Evolutionary conservation across 371 early-diverging fungal species (phyloP), one percentile per base, ranked within the genome.

Genomic region (Apophysomyces ossiformis): DNA sequence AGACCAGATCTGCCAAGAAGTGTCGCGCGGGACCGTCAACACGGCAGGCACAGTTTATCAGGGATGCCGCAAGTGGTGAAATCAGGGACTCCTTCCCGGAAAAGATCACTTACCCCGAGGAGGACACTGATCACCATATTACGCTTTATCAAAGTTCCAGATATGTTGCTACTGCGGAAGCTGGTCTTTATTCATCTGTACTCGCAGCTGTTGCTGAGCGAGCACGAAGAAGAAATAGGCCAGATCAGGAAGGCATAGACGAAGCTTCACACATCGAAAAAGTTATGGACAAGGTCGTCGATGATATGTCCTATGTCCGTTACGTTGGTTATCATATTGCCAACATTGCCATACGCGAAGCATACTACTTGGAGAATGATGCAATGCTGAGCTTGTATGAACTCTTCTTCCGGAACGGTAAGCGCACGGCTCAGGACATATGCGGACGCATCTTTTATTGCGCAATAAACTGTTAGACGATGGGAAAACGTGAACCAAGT

Each of bases 181-280:
- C 60, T 15, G 44, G 60, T 38, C 60, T 60, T 41, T 41, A 60
- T 18, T 60, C 60, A 1, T 60, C 44, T 38, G 36, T 60, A 39
- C 60, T 60, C 9, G 43, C 39, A 39, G 60, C 60, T 21, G 60
- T 39, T 41, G 60, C 6, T 13, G 39, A 60, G 13, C 37, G 60
- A 39, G 43, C 36, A 1, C 9, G 41, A 21, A 60, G 21, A 60
- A 21, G 16, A 12, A n/a, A 46, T 5, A 46, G 46, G n/a, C 1
- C 12, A n/a, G 46, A 46, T 12, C 8, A n/a, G 9, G 46, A 46
- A 46, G 46, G 46, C 1, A 16, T 46, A 46, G 46, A 9, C 21
- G 1, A 21, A 21, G 2, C 26, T 26, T 26, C 2, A 26, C 26
- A 2, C 26, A 26, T 26, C 26, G 26, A 26, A 26, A 26, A 26